phyloP scores from a whole-genome alignment of 305 asterid genomes.

The Fraxinus latifolia region DNA sequence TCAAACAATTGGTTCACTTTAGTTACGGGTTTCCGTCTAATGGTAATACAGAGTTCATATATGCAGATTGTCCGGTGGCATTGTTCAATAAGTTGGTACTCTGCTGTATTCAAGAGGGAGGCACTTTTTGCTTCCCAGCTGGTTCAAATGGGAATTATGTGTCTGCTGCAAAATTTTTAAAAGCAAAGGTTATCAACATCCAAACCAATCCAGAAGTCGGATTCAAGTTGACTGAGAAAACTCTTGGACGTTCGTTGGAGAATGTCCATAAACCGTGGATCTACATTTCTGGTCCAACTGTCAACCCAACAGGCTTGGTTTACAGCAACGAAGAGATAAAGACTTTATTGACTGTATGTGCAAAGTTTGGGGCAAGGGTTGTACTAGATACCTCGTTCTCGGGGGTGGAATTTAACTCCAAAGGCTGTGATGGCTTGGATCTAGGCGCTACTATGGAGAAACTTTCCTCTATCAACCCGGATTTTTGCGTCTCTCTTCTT shows the following conservation, averaged over 20 bases:
- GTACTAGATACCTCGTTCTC: slow-evolving; percentile 90
- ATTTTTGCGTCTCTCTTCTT: slow-evolving; percentile 62
- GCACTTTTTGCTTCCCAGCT: slow-evolving; percentile 79
- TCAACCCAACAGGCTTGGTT: slow-evolving; percentile 74
- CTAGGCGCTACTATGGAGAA: slow-evolving; percentile 54
- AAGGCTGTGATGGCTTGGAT: slow-evolving; percentile 63
- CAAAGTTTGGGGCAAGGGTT: slow-evolving; percentile 72
- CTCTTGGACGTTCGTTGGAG: slow-evolving; percentile 48
- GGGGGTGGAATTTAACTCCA: slow-evolving; percentile 59
- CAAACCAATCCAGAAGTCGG: slow-evolving; percentile 58
- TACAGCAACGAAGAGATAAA: slow-evolving; percentile 83
- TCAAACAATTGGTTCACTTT: slow-evolving; percentile 52
- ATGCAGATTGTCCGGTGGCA: slow-evolving; percentile 65
- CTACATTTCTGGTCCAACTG: slow-evolving; percentile 87
- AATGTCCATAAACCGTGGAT: slow-evolving; percentile 72
- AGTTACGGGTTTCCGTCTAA: slow-evolving; percentile 59
- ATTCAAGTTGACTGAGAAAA: slow-evolving; percentile 66
- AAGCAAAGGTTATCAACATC: slow-evolving; percentile 54
- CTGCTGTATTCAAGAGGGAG: slow-evolving; percentile 87
- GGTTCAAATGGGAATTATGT: slow-evolving; percentile 88
- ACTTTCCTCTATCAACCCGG: slow-evolving; percentile 50
- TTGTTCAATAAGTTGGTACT: slow-evolving; percentile 82
- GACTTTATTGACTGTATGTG: slow-evolving; percentile 55
- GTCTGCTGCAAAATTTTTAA: slow-evolving; percentile 74
- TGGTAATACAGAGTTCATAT: slow-evolving; percentile 58